Evolutionary conservation across 352 stramenopile species (phyloP).

Genomic region (Globisporangium abappressorium): DNA sequence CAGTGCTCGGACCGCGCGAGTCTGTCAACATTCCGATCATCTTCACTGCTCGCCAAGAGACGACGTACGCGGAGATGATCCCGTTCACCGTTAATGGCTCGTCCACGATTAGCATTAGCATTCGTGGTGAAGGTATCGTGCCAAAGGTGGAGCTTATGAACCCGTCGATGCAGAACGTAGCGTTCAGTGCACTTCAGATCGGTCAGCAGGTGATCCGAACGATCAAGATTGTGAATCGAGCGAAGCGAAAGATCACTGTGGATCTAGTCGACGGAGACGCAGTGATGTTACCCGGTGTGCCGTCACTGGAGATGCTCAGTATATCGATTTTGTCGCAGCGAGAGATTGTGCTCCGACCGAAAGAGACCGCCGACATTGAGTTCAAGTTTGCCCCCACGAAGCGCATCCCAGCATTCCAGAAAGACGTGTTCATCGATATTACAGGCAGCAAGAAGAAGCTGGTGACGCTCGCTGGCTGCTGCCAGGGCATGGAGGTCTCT

Average conservation of each 20-base stretch:
- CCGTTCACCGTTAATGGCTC: slow-evolving; percentile 91
- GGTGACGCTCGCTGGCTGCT: slow-evolving; percentile 77
- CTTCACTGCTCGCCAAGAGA: slow-evolving; percentile 86
- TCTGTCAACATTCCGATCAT: slow-evolving; percentile 72
- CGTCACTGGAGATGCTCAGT: slow-evolving; percentile 37
- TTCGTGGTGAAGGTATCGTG: slow-evolving; percentile 73
- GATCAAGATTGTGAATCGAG: slow-evolving; percentile 85
- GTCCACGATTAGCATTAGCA: slow-evolving; percentile 67
- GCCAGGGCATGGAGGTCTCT: slow-evolving; percentile 89
- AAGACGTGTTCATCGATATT: slow-evolving; percentile 55
- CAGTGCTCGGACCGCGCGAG: slow-evolving; percentile 78
- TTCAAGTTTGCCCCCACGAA: slow-evolving; percentile 71
- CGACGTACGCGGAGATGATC: slow-evolving; percentile 81
- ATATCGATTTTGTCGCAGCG: slow-evolving; percentile 68
- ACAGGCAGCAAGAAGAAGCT: slow-evolving; percentile 75
- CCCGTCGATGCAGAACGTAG: slow-evolving; percentile 69
- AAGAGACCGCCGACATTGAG: slow-evolving; percentile 76
- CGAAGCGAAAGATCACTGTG: slow-evolving; percentile 69
- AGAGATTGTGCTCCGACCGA: slow-evolving; percentile 65
- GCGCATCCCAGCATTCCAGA: slow-evolving; percentile 62
- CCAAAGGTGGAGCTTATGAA: slow-evolving; percentile 89
- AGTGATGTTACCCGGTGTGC: slow-evolving; percentile 13
- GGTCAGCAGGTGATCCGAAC: slow-evolving; percentile 67
- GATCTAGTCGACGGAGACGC: slow-evolving; percentile 40
- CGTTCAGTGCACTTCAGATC: slow-evolving; percentile 84